These are phyloP conservation scores for Exutisphaerella laricina DNA, from an alignment of 2,329 filamentous ascomycete species.

Conservation along the genomic window DNA sequence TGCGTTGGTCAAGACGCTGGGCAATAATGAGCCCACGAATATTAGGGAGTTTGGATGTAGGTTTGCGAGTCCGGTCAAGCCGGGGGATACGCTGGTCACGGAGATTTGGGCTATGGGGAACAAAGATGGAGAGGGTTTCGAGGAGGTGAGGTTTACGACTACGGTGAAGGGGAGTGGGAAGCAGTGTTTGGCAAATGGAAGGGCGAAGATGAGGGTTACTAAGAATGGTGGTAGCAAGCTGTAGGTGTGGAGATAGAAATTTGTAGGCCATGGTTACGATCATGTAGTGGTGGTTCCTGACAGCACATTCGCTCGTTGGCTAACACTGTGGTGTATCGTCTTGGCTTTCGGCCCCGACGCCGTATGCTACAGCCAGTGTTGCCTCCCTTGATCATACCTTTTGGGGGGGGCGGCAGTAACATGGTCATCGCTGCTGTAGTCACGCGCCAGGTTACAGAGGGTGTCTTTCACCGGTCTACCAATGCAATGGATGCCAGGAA, in stretches of 20 bases:
- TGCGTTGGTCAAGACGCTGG: slow-evolving; percentile 65
- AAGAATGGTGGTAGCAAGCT: slow-evolving; percentile 20
- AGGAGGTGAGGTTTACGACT: slow-evolving; percentile 77
- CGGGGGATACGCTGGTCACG: slow-evolving; percentile 74
- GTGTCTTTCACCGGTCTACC: no score
- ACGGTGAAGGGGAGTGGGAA: slow-evolving; percentile 73
- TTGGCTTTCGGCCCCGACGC: no score
- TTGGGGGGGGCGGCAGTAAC: not conserved
- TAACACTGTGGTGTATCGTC: no score
- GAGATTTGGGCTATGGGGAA: slow-evolving; percentile 76
- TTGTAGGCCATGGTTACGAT: not conserved
- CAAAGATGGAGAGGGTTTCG: slow-evolving; percentile 58
- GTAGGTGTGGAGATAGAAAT: slow-evolving; percentile 8
- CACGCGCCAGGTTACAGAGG: no score
- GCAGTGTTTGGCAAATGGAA: slow-evolving; percentile 79
- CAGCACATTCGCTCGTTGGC: no score
- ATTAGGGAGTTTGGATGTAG: slow-evolving; percentile 84
- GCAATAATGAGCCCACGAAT: slow-evolving; percentile 71
- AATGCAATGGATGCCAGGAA: no score
- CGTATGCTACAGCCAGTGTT: no score
- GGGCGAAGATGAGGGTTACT: slow-evolving; percentile 65
- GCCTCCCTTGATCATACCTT: no score
- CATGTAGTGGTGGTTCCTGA: no score
- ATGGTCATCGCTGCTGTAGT: no score
- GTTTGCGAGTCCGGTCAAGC: slow-evolving; percentile 78